These are phyloP conservation scores for Fusarium acutatum DNA, from an alignment of 2,329 filamentous ascomycete species.

Conservation along the genomic window DNA sequence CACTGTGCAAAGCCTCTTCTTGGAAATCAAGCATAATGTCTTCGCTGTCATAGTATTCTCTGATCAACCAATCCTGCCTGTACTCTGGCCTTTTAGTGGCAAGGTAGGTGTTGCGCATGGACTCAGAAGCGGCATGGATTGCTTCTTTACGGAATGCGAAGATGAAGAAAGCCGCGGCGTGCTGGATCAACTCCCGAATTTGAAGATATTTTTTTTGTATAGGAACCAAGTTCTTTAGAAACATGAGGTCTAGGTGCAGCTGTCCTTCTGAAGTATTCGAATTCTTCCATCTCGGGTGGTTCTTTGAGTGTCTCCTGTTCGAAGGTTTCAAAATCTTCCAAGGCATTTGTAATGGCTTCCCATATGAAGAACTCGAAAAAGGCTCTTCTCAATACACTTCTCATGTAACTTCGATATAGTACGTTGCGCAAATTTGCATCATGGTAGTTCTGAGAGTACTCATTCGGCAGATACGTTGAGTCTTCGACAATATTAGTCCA, in stretches of 20 bases:
- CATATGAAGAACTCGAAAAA: constrained; percentile 36
- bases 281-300: background rate
- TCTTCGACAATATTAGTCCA: constrained; percentile 29
- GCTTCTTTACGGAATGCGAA: constrained; percentile 35
- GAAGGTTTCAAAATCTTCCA: background rate
- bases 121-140: constrained; percentile 31
- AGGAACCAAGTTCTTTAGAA: background rate
- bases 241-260: background rate
- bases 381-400: constrained; percentile 22
- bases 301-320: background rate
- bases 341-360: background rate
- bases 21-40: background rate
- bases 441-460: constrained; percentile 13
- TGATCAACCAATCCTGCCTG: background rate
- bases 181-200: constrained; percentile 10
- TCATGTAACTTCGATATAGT: constrained; percentile 29
- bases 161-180: constrained; percentile 30
- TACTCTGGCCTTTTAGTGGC: background rate
- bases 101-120: constrained; percentile 25
- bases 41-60: background rate
- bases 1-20: background rate
- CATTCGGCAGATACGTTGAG: background rate
- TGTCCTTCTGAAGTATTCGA: background rate
- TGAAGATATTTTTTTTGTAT: background rate
- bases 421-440: background rate